Evolutionary conservation across 2,329 filamentous ascomycete species (phyloP).

Genomic region (Xylaria sp.): DNA sequence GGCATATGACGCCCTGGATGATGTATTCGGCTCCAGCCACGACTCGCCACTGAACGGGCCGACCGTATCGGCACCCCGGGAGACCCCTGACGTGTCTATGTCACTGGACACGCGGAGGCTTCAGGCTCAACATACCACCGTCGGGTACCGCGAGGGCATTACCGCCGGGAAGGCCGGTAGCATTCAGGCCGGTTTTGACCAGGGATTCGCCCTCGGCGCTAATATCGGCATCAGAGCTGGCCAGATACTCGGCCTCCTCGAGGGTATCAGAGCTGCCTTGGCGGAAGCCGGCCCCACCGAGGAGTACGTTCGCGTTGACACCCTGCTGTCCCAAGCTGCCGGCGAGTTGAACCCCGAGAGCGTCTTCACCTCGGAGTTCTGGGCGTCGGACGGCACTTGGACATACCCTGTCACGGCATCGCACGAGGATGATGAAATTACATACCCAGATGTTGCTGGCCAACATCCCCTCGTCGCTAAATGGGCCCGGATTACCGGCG

Average conservation of each 20-base stretch:
- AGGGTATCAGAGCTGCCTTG: slow-evolving; percentile 71
- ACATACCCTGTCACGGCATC: slow-evolving; percentile 64
- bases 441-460: slow-evolving; percentile 70
- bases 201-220: slow-evolving; percentile 87
- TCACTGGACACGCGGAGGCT: slow-evolving; percentile 77
- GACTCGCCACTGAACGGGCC: not conserved
- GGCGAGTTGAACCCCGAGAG: slow-evolving; percentile 69
- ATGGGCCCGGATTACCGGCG: slow-evolving; percentile 64
- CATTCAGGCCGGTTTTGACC: slow-evolving; percentile 91
- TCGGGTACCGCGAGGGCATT: slow-evolving; percentile 92
- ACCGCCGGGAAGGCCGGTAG: slow-evolving; percentile 77
- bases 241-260: slow-evolving; percentile 78
- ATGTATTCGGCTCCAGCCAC: slow-evolving; percentile 30
- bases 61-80: not conserved
- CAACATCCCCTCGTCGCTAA: slow-evolving; percentile 74
- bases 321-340: slow-evolving; percentile 61
- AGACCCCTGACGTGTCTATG: slow-evolving; percentile 55
- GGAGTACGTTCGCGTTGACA: slow-evolving; percentile 42
- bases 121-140: slow-evolving; percentile 79
- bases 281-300: slow-evolving; percentile 44
- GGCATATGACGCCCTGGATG: slow-evolving; percentile 25
- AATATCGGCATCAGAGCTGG: slow-evolving; percentile 81
- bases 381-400: slow-evolving; percentile 77
- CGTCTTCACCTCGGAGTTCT: slow-evolving; percentile 74
- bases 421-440: slow-evolving; percentile 47